A percentile compares a stretch with the other conserved stretches of the same genome.
These are phyloP conservation scores for Aspergillus arachidicola DNA, from an alignment of 2,329 filamentous ascomycete species.

Conservation along the genomic window DNA sequence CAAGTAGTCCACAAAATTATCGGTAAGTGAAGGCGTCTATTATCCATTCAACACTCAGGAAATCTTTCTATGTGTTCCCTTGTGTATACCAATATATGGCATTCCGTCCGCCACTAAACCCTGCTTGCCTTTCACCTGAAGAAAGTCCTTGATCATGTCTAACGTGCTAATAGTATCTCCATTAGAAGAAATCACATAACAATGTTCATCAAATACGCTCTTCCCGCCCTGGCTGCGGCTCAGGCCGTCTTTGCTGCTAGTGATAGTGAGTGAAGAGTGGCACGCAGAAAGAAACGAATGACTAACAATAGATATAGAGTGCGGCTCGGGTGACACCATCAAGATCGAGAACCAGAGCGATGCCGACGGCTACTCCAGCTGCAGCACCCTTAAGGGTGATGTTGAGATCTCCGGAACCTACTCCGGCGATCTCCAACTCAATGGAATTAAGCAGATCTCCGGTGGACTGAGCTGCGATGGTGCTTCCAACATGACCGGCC, in stretches of 20 bases:
- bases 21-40: conserved; percentile 17
- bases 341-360: conserved; percentile 62
- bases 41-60: neutral
- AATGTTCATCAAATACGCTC: conserved; percentile 60
- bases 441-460: conserved; percentile 62
- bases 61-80: neutral
- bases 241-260: conserved; percentile 53
- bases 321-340: conserved; percentile 34
- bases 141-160: too few relatives aligned
- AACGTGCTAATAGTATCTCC: neutral
- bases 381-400: conserved; percentile 69
- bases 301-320: conserved; percentile 20
- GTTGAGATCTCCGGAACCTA: conserved; percentile 64
- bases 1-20: conserved; percentile 15
- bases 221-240: conserved; percentile 59
- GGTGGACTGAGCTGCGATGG: conserved; percentile 56
- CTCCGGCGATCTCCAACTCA: conserved; percentile 62
- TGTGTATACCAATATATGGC: neutral
- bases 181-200: conserved; percentile 11
- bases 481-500: conserved; percentile 63
- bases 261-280: conserved; percentile 22
- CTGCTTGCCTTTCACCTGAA: neutral
- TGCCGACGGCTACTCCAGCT: conserved; percentile 66
- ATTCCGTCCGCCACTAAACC: too few relatives aligned
- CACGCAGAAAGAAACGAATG: neutral